Conservation (phyloP, 768 basidiomycete genomes). For the Boletus pseudopeckii region DNA sequence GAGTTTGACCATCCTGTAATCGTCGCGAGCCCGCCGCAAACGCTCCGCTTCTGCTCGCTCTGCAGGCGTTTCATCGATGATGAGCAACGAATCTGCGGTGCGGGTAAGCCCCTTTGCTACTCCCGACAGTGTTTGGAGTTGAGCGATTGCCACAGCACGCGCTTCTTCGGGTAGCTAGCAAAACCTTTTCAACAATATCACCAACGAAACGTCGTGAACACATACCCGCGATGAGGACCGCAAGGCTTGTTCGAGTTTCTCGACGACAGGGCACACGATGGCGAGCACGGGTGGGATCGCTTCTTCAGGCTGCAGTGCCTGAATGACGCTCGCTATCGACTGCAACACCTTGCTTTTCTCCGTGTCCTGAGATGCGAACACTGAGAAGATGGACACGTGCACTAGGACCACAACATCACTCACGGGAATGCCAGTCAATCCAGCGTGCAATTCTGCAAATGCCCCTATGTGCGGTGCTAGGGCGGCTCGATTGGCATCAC, state of each 20-base stretch:
- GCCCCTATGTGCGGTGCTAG: slow-evolving; percentile 80
- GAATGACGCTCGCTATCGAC: slow-evolving; percentile 90
- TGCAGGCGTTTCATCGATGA: slow-evolving; percentile 56
- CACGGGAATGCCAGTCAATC: slow-evolving; percentile 71
- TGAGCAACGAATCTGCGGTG: slow-evolving; percentile 61
- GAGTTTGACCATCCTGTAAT: slow-evolving; percentile 58
- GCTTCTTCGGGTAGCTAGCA: slow-evolving; percentile 71
- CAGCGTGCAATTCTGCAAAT: slow-evolving; percentile 81
- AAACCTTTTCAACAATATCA: neutral
- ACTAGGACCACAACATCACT: slow-evolving; percentile 20
- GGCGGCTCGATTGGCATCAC: slow-evolving; percentile 84
- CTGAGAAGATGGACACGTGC: neutral
- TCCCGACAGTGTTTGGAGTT: slow-evolving; percentile 79
- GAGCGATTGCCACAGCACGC: slow-evolving; percentile 57
- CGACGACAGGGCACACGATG: slow-evolving; percentile 72
- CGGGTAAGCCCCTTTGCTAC: slow-evolving; percentile 86
- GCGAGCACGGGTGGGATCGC: slow-evolving; percentile 77
- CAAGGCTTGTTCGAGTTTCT: slow-evolving; percentile 62
- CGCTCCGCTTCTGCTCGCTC: slow-evolving; percentile 48
- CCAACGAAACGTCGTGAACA: neutral
- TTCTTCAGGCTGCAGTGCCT: slow-evolving; percentile 78
- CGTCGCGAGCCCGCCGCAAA: slow-evolving; percentile 59
- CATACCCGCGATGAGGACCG: slow-evolving; percentile 52
- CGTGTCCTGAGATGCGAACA: slow-evolving; percentile 50
- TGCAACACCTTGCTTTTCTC: slow-evolving; percentile 90